A percentile compares a stretch with the other conserved stretches of the same genome.
Conservation (phyloP, 106 monocot species). For the Agapanthus africanus region DNA sequence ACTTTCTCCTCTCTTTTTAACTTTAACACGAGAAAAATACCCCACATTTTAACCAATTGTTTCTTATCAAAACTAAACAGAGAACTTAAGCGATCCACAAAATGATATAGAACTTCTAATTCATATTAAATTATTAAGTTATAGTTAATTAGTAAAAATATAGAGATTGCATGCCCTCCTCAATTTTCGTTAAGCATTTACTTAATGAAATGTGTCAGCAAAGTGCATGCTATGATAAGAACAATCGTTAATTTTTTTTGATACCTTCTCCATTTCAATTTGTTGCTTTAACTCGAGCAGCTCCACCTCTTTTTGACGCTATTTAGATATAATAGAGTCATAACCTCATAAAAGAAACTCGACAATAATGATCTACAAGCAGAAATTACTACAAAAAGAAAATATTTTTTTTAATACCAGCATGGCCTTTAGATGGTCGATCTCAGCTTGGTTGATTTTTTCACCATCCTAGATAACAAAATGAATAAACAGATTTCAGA, state of each 20-base stretch:
- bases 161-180: neutral
- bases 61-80: neutral
- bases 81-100: neutral
- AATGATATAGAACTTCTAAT: neutral
- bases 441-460: slow-evolving; percentile 22
- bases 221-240: no score
- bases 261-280: slow-evolving; percentile 68
- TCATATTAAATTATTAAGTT: neutral
- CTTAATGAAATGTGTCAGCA: neutral
- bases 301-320: slow-evolving; percentile 66
- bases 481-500: neutral
- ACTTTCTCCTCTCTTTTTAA: no score
- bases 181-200: neutral
- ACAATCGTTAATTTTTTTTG: neutral
- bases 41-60: neutral
- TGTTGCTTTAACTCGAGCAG: slow-evolving; percentile 45
- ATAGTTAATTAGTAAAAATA: neutral
- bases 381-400: neutral
- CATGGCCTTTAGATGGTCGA: slow-evolving; percentile 35
- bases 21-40: no score
- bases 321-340: slow-evolving; percentile 10
- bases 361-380: neutral
- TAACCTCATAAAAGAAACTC: no score
- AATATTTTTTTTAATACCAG: slow-evolving; percentile 61
- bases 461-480: slow-evolving; percentile 18